Percentiles rank a stretch among this genome's conserved stretches.
Evolutionary conservation across 2,329 filamentous ascomycete genomes (phyloP).

Genomic region (Exophiala spinifera): DNA sequence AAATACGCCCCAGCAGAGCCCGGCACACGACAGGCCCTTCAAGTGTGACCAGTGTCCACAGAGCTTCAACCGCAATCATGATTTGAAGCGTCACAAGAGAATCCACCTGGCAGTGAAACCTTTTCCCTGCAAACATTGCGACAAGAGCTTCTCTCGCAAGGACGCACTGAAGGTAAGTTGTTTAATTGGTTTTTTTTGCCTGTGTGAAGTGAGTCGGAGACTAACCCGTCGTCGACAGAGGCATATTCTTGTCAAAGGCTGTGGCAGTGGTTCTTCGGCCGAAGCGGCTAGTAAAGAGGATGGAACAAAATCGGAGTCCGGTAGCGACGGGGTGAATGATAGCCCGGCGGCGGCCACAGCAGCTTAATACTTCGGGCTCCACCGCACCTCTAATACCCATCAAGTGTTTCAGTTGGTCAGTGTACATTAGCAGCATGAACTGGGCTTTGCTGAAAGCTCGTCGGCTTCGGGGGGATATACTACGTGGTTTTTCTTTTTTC

Average conservation of each 20-base stretch:
- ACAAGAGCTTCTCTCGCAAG: conserved; percentile 95
- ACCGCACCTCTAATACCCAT: not conserved
- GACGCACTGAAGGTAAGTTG: conserved; percentile 86
- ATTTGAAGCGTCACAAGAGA: conserved; percentile 90
- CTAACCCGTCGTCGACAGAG: conserved; percentile 47
- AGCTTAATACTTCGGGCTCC: conserved; percentile 9
- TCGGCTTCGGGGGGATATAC: not conserved
- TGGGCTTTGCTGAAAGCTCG: not conserved
- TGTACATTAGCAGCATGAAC: conserved; percentile 20
- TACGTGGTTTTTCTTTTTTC: not conserved
- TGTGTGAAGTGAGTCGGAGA: not conserved
- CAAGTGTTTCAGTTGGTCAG: not conserved
- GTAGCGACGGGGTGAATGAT: conserved; percentile 22
- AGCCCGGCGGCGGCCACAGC: conserved; percentile 21
- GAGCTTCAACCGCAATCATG: conserved; percentile 94
- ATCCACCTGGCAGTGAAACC: conserved; percentile 96
- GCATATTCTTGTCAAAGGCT: conserved; percentile 66
- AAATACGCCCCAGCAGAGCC: conserved; percentile 52
- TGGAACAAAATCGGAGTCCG: conserved; percentile 27
- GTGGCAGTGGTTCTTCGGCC: conserved; percentile 45
- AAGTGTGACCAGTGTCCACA: conserved; percentile 90
- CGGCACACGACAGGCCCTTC: conserved; percentile 78
- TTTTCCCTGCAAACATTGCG: conserved; percentile 84
- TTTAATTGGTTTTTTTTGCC: too few species aligned
- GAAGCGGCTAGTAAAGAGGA: conserved; percentile 19